These are phyloP conservation scores for Crepidotus sp. DNA, from an alignment of 1,284 basidiomycete species.

Conservation along the genomic window DNA sequence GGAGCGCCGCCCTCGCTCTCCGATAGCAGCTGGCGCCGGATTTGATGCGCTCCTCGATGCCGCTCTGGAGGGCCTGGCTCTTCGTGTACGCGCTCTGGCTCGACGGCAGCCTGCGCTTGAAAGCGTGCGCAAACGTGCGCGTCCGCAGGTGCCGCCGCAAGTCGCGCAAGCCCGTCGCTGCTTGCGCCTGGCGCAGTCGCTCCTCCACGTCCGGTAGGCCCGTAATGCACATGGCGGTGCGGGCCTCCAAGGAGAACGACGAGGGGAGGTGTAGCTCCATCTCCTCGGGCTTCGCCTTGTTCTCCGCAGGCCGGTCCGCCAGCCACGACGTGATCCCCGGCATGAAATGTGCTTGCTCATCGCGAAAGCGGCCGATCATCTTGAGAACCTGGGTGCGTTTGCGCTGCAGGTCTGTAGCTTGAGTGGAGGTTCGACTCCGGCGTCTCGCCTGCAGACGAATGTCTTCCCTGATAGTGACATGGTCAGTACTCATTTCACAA, in stretches of 20 bases:
- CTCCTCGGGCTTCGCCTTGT: conserved; percentile 2
- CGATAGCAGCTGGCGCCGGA: conserved; percentile 7
- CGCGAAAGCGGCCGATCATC: conserved; percentile 1
- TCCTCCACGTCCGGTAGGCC: conserved; percentile 21
- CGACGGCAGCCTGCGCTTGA: conserved; percentile 21
- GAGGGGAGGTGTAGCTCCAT: conserved; percentile 22
- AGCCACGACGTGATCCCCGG: background rate
- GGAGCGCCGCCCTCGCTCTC: background rate
- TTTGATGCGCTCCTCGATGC: conserved; percentile 13
- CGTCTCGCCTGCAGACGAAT: background rate
- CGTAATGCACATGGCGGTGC: conserved; percentile 7
- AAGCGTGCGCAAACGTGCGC: conserved; percentile 20
- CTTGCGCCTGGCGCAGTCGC: conserved; percentile 24
- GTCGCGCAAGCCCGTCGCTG: conserved; percentile 21
- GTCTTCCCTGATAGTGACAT: background rate
- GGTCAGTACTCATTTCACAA: too few species aligned
- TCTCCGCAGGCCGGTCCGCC: background rate
- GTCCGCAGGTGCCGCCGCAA: conserved; percentile 25
- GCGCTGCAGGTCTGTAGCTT: background rate
- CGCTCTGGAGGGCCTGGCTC: conserved; percentile 13
- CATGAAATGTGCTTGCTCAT: conserved; percentile 9
- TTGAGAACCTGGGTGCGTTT: background rate
- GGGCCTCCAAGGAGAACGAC: background rate
- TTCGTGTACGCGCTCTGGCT: conserved; percentile 24
- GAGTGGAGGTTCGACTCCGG: background rate